Base-by-base conservation (phyloP, 2,329 filamentous ascomycete species). In the Sporothrix schenckii region DNA sequence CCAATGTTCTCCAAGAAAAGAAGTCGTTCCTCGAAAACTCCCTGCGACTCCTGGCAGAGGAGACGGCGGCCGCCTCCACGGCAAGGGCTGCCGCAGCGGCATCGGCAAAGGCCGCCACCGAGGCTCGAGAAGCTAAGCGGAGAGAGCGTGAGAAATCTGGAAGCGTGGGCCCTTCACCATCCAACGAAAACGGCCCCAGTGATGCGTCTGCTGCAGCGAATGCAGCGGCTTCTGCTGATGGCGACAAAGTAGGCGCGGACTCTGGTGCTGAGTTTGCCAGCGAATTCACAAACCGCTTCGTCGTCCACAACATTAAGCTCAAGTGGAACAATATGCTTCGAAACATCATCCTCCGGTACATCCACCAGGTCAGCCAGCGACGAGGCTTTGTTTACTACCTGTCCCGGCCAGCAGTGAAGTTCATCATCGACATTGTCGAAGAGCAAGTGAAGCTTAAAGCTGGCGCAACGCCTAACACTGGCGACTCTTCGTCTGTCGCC, bases 281-380 rank as follows among this genome's bases (percentile, higher is more conserved):
- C 79, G 94, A 98, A 78, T 99, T 97, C 83, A 95, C 96, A 78
- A 99, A 99, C 77, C 91, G 95, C 1, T 99, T 99, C 82, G 94
- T 98, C 75, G 91, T 99, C 68, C 95, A 99, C 83, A 99, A 99
- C 76, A 88, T 96, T 78, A 95, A 99, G 77, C 83, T 99, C 70
- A 99, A 99, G 80, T 99, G 95, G 95, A 98, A 97, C 82, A 99
- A 99, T 76, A 88, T 94, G 13, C 82, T 99, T 50, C 89, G 95
- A 71, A 98, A 99, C 77, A 97, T 97, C 76, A 95, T 99, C 66
- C 86, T 99, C 53, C 92, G 95, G 30, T 99, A 99, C 79, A 96
- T 95, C 73, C 95, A 99, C 77, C 95, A 99, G 82, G 95, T 97
- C 76, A 93, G 94, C 78, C 96, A 99, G 80, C 88, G 95, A 67